These are phyloP conservation scores for Paramyrothecium roridum DNA, from an alignment of 2,329 filamentous ascomycete species.

Conservation along the genomic window DNA sequence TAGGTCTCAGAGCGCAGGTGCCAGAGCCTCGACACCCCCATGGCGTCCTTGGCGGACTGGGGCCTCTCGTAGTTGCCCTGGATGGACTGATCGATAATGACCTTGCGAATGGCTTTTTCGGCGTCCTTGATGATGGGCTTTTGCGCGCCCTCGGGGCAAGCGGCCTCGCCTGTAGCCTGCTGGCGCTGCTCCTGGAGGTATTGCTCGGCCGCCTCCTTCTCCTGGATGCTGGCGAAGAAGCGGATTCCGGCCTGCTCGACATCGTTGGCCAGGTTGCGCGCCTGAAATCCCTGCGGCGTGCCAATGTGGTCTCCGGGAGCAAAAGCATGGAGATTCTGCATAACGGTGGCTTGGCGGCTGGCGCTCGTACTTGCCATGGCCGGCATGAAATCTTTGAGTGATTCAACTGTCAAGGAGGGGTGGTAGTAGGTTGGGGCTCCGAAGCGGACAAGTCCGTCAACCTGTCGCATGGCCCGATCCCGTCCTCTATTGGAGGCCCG, in stretches of 20 bases:
- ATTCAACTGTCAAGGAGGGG: constrained; percentile 29
- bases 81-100: constrained; percentile 28
- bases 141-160: constrained; percentile 9
- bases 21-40: constrained; percentile 30
- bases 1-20: constrained; percentile 36
- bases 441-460: constrained; percentile 31
- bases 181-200: constrained; percentile 4
- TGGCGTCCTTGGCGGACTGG: constrained; percentile 26
- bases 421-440: constrained; percentile 24
- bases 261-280: constrained; percentile 26
- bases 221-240: constrained; percentile 27
- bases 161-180: constrained; percentile 8
- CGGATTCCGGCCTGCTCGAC: constrained; percentile 21
- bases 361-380: constrained; percentile 17
- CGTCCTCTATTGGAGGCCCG: constrained; percentile 20
- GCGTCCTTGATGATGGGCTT: constrained; percentile 25
- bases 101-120: constrained; percentile 28
- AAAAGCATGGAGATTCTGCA: constrained; percentile 32
- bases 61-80: constrained; percentile 33
- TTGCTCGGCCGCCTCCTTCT: constrained; percentile 13
- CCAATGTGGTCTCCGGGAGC: constrained; percentile 31
- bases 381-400: constrained; percentile 26
- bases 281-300: constrained; percentile 22
- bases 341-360: constrained; percentile 26
- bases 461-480: constrained; percentile 29